Percentiles rank a stretch among this genome's conserved stretches.
Evolutionary conservation across 129 eudicot genomes (phyloP).

Genomic region (carrot (Daucus carota)): DH1_v3.0 NC_030385.2:42798001-42798500

Average conservation of each 20-base stretch:
- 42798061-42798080: too few relatives aligned
- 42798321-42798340: slow-evolving; percentile 82
- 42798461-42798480: background rate
- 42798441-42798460: background rate
- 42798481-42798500: background rate
- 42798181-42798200: slow-evolving; percentile 59
- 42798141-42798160: slow-evolving; percentile 10
- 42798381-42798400: slow-evolving; percentile 68
- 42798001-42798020: background rate
- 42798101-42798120: background rate
- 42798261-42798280: slow-evolving; percentile 50
- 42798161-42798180: slow-evolving; percentile 76
- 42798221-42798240: slow-evolving; percentile 75
- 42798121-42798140: background rate
- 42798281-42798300: slow-evolving; percentile 70
- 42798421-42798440: background rate
- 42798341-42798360: slow-evolving; percentile 45
- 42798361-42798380: slow-evolving; percentile 42
- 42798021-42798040: background rate
- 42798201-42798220: slow-evolving; percentile 53
- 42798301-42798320: slow-evolving; percentile 81
- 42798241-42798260: slow-evolving; percentile 75
- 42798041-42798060: background rate
- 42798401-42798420: slow-evolving; percentile 75
- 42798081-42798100: background rate